Evolutionary conservation across 2,329 filamentous ascomycete genomes (phyloP), one percentile per base, ranked within the genome.

Genomic region (Chrysoporthe deuterocubensis): DNA sequence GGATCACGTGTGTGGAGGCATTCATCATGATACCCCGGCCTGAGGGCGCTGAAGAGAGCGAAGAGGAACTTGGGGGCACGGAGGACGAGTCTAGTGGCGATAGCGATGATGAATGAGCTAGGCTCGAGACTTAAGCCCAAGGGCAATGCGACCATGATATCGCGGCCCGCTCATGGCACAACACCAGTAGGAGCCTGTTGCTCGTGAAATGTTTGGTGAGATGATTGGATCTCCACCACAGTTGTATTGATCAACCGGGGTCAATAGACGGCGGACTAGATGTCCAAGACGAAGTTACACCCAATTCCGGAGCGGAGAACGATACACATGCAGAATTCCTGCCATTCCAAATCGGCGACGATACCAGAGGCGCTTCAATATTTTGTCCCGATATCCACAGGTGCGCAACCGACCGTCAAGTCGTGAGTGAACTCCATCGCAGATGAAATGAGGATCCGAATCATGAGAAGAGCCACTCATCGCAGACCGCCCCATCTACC

Each of bases 1-100:
- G 96, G 67, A 94, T 98, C 72, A 98, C 94, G 48, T 98, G 96
- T 77, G 76, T 98, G 74, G 89, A 89, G 73, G 91, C 91, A 32
- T 98, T 97, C 81, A 82, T 92, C 71, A 96, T 98, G 93, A 86
- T 92, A 78, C 86, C 89, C 73, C 82, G 85, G 59, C 86, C 87
- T 18, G 88, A 89, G 52, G 85, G 85, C 32, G 82, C 83, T 57
- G 88, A 88, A 73, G 88, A 87, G 21, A 87, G 84, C 74, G 87
- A 88, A 66, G 81, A 82, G 59, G 83, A 85, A 71, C 79, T 78
- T 54, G 84, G 81, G 13, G 81, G 80, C 0, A 77, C 79, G 57
- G 78, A 79, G 50, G 75, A 75, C 9, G 78, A 80, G 0, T 78
- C 77, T 4, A 79, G 80, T n/a, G 77, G 77, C 4, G 77, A 79